Conservation (phyloP, 2,329 filamentous ascomycete genomes). For the Anisogramma anomala region DNA sequence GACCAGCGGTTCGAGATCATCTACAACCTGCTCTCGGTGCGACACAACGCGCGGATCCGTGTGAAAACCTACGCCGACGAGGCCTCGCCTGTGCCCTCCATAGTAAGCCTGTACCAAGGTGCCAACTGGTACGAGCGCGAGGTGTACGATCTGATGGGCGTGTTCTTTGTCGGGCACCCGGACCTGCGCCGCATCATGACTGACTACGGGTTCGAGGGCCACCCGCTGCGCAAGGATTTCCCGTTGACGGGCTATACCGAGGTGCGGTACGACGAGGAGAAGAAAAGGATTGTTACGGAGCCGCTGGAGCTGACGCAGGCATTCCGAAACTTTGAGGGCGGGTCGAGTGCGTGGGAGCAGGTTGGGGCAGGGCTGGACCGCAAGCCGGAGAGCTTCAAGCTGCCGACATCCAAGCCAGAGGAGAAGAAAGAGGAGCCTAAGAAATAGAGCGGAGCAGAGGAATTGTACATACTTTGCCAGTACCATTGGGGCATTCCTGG, state of each 20-base stretch:
- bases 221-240: slow-evolving; percentile 96
- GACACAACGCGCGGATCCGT: slow-evolving; percentile 90
- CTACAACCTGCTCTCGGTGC: slow-evolving; percentile 91
- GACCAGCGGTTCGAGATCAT: slow-evolving; percentile 96
- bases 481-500: slow-evolving; percentile 4
- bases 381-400: slow-evolving; percentile 80
- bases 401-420: slow-evolving; percentile 92
- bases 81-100: slow-evolving; percentile 80
- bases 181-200: slow-evolving; percentile 98
- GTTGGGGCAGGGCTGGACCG: slow-evolving; percentile 59
- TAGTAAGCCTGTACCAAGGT: slow-evolving; percentile 78
- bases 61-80: slow-evolving; percentile 99
- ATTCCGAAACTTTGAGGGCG: slow-evolving; percentile 95
- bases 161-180: slow-evolving; percentile 92
- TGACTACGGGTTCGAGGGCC: slow-evolving; percentile 97
- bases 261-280: slow-evolving; percentile 96
- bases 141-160: slow-evolving; percentile 93
- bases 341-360: slow-evolving; percentile 59
- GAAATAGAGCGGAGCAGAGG: slow-evolving; percentile 50
- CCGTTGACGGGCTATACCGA: slow-evolving; percentile 96
- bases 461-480: slow-evolving; percentile 23
- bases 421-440: slow-evolving; percentile 82
- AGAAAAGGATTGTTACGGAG: slow-evolving; percentile 98
- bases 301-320: slow-evolving; percentile 95
- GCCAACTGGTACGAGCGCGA: slow-evolving; percentile 99